phyloP scores from a whole-genome alignment of 2,329 filamentous ascomycete species.

The Penicillium frequentans region DNA sequence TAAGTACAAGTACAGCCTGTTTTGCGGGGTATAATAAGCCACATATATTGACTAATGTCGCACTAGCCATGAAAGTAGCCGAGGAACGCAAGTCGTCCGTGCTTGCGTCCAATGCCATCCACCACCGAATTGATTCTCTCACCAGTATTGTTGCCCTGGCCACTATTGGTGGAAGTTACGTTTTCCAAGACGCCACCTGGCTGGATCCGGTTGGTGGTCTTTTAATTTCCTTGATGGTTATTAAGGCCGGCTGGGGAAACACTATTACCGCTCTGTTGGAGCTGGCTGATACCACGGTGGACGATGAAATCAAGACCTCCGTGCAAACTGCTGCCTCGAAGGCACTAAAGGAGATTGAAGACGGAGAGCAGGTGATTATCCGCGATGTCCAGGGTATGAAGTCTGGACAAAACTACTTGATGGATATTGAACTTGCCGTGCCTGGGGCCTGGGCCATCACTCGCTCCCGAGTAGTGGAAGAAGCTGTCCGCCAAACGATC shows the following conservation, averaged over 20 bases:
- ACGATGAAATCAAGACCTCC: conserved; percentile 74
- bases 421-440: conserved; percentile 84
- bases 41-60: background rate
- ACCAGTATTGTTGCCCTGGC: conserved; percentile 91
- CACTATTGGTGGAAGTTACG: conserved; percentile 85
- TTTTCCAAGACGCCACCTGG: conserved; percentile 83
- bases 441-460: conserved; percentile 75
- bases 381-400: conserved; percentile 86
- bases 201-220: conserved; percentile 91
- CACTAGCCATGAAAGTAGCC: conserved; percentile 86
- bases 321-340: conserved; percentile 66
- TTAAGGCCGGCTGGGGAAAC: conserved; percentile 85
- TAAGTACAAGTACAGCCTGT: conserved; percentile 51
- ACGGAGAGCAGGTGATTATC: conserved; percentile 65
- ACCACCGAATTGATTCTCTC: conserved; percentile 93
- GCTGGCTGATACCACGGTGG: conserved; percentile 85
- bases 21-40: background rate
- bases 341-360: conserved; percentile 56
- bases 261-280: conserved; percentile 80
- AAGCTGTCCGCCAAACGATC: conserved; percentile 68
- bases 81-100: conserved; percentile 93
- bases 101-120: conserved; percentile 90
- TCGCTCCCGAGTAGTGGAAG: conserved; percentile 68
- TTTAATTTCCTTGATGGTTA: conserved; percentile 88
- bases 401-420: conserved; percentile 92